Evolutionary conservation across 768 basidiomycete genomes (phyloP).

Genomic region (Suillus subaureus): DNA sequence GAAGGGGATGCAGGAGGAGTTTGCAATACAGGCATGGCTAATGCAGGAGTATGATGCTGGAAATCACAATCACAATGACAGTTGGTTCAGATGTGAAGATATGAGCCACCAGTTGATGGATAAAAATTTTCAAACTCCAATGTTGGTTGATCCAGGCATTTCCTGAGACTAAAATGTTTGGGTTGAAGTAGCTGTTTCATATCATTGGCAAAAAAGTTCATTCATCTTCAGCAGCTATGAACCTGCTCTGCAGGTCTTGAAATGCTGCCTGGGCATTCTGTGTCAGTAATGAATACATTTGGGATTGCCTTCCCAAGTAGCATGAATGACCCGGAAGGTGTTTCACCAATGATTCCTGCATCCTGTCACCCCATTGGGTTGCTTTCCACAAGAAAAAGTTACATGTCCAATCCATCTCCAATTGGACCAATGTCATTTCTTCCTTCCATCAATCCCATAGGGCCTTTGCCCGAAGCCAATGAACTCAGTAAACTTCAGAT

Average conservation of each 20-base stretch:
- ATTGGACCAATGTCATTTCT: not conserved
- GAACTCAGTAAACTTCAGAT: slow-evolving; percentile 8
- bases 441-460: slow-evolving; percentile 6
- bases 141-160: not conserved
- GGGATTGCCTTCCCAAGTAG: not conserved
- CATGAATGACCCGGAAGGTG: not conserved
- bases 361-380: not conserved
- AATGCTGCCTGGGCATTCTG: not conserved
- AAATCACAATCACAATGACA: not conserved
- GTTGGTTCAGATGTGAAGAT: not conserved
- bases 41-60: not conserved
- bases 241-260: not conserved
- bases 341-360: not conserved
- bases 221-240: not conserved
- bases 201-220: too few relatives aligned
- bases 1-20: not conserved
- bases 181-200: too few relatives aligned
- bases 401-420: not conserved
- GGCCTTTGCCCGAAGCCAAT: slow-evolving; percentile 13
- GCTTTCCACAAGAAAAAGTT: not conserved
- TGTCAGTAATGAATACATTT: not conserved
- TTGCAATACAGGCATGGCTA: too few relatives aligned
- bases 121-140: not conserved
- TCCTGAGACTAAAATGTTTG: not conserved
- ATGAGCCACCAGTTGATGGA: not conserved